Percentiles rank a stretch among this genome's conserved stretches.
Conservation (phyloP, 2,329 filamentous ascomycete species). For the Xylariaceae sp. region DNA sequence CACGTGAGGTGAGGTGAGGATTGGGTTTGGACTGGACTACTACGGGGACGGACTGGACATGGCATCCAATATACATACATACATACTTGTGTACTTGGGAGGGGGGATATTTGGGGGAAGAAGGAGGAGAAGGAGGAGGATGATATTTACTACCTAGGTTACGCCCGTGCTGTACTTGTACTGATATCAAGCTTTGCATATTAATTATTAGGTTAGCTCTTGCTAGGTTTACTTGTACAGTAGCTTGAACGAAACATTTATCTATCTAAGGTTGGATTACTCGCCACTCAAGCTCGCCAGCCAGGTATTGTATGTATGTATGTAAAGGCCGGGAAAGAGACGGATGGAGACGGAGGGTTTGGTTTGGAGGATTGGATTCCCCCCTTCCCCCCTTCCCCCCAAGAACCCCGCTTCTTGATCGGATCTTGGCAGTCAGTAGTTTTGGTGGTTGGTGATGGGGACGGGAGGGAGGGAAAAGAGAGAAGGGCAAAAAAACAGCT, state of each 20-base stretch:
- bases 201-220: background rate
- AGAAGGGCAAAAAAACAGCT: too few relatives aligned
- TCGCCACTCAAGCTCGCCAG: background rate
- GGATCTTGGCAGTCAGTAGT: too few relatives aligned
- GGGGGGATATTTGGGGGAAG: background rate
- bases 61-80: background rate
- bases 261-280: background rate
- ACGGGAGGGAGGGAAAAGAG: too few relatives aligned
- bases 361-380: background rate
- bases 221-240: background rate
- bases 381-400: background rate
- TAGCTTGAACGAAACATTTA: background rate
- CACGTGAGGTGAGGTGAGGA: too few relatives aligned
- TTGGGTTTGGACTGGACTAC: background rate
- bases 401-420: background rate
- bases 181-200: background rate
- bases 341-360: constrained; percentile 1
- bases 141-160: too few relatives aligned
- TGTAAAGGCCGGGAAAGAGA: background rate
- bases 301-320: background rate
- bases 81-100: background rate
- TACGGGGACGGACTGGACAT: too few relatives aligned
- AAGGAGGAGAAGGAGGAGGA: background rate
- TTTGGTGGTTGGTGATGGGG: too few relatives aligned
- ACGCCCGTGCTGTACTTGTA: background rate